Conservation (phyloP, 2,329 filamentous ascomycete species). For the Nemania sp. region DNA sequence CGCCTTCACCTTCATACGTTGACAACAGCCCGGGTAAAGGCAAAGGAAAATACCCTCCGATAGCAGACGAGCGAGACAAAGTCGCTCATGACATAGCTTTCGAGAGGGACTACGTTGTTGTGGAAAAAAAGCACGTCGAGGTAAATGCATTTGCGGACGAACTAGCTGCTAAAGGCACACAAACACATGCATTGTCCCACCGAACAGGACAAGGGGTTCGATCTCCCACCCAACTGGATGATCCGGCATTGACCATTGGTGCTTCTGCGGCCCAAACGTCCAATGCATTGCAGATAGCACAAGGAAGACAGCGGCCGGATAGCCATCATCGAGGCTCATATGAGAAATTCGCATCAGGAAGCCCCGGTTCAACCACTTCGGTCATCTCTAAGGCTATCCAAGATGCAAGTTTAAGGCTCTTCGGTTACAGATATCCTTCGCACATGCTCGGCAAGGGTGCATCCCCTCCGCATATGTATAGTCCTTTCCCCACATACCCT, state of each 20-base stretch:
- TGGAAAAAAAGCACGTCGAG: conserved; percentile 93
- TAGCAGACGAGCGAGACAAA: conserved; percentile 62
- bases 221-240: conserved; percentile 76
- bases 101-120: conserved; percentile 91
- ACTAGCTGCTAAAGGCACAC: conserved; percentile 73
- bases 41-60: conserved; percentile 38
- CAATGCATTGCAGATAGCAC: conserved; percentile 73
- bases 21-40: conserved; percentile 42
- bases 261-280: conserved; percentile 69
- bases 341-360: conserved; percentile 72
- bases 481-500: conserved; percentile 83
- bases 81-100: conserved; percentile 86
- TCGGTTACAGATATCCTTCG: conserved; percentile 71
- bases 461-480: conserved; percentile 76
- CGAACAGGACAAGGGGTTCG: conserved; percentile 69
- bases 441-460: conserved; percentile 63
- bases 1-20: conserved; percentile 41
- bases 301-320: conserved; percentile 65
- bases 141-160: conserved; percentile 98
- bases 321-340: conserved; percentile 80
- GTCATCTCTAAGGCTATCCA: conserved; percentile 94
- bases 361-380: conserved; percentile 75
- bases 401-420: conserved; percentile 78
- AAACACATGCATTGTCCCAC: conserved; percentile 51
- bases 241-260: conserved; percentile 68